phyloP scores from a whole-genome alignment of 1,284 basidiomycete genomes.

The Leccinum laetum region DNA sequence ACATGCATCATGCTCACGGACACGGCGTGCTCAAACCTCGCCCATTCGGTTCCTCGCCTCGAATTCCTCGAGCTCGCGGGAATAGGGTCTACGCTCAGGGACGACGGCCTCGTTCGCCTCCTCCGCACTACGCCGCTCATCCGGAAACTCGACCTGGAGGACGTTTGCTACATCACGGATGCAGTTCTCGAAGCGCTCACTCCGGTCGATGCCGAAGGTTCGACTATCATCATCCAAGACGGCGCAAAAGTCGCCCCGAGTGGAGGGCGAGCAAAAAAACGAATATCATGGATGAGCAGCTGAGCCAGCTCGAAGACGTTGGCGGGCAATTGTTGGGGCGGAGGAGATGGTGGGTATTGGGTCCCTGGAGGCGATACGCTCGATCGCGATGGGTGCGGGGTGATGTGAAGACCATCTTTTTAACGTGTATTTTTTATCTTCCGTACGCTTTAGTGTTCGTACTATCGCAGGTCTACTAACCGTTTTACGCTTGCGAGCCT shows the following conservation, averaged over 20 bases:
- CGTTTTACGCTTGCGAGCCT: neutral
- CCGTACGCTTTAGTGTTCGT: no score
- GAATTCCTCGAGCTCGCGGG: slow-evolving; percentile 83
- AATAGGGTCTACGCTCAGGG: slow-evolving; percentile 66
- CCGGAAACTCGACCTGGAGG: slow-evolving; percentile 82
- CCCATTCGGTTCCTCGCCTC: slow-evolving; percentile 72
- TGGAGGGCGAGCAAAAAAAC: no score
- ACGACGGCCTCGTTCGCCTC: slow-evolving; percentile 73
- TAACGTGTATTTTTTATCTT: no score
- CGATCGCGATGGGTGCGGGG: no score
- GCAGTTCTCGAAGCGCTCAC: slow-evolving; percentile 67
- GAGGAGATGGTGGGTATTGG: no score
- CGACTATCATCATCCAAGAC: slow-evolving; percentile 5
- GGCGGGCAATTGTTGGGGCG: no score
- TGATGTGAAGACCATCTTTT: no score
- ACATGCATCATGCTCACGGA: slow-evolving; percentile 45
- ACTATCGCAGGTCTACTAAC: no score
- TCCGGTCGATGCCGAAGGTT: slow-evolving; percentile 33
- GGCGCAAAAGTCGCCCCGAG: slow-evolving; percentile 20
- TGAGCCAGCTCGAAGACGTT: no score
- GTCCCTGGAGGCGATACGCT: no score
- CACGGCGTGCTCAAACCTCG: slow-evolving; percentile 67
- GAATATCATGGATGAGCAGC: no score
- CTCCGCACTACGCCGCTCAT: slow-evolving; percentile 72
- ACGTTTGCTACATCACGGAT: slow-evolving; percentile 77